Percentiles rank a stretch among this genome's conserved stretches.
These are phyloP conservation scores for Xylariaceae sp. DNA, from an alignment of 2,329 filamentous ascomycete genomes.

Conservation along the genomic window DNA sequence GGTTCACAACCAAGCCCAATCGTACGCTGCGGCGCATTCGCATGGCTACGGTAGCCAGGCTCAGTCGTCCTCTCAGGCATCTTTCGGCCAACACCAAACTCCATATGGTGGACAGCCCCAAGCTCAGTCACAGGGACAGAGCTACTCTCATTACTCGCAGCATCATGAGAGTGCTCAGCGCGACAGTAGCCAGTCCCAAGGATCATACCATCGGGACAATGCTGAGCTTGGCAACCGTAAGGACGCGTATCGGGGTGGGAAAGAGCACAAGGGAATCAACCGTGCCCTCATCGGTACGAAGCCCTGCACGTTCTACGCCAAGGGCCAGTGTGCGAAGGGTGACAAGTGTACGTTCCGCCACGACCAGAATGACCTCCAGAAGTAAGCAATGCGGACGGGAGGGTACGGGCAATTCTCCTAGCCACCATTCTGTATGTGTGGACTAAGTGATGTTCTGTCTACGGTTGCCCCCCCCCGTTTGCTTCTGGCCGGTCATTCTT, in stretches of 20 bases:
- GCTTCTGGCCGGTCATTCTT: not conserved
- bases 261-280: constrained; percentile 44
- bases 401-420: too few species aligned
- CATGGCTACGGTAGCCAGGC: too few species aligned
- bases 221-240: constrained; percentile 34
- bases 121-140: constrained; percentile 1
- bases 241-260: constrained; percentile 38
- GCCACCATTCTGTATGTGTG: not conserved
- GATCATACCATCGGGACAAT: constrained; percentile 19
- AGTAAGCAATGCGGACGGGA: constrained; percentile 12
- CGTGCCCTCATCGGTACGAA: constrained; percentile 59
- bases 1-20: constrained; percentile 20
- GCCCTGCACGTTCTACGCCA: constrained; percentile 63
- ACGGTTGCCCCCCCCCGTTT: not conserved
- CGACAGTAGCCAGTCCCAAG: constrained; percentile 19
- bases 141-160: constrained; percentile 11
- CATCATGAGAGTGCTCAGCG: constrained; percentile 5
- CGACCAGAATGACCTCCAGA: constrained; percentile 39
- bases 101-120: not conserved
- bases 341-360: constrained; percentile 71
- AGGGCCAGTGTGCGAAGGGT: constrained; percentile 67
- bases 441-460: not conserved
- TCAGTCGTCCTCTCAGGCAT: too few species aligned
- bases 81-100: too few species aligned
- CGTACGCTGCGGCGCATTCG: not conserved